Base-by-base conservation (phyloP, 306 rosid species). In the Sicyos edulis region DNA sequence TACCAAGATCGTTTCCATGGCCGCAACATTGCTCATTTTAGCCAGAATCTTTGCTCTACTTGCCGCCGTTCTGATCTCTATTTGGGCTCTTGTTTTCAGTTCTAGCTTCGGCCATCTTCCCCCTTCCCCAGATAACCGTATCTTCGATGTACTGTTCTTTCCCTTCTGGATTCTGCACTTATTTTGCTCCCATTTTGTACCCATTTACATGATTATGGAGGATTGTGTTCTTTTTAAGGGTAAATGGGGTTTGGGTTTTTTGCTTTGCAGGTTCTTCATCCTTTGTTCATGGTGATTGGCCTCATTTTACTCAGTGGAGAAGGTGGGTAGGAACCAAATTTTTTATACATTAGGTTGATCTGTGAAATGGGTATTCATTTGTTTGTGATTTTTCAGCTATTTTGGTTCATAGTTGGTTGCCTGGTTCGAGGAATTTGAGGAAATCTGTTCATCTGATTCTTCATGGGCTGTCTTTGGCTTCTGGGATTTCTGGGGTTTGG, bases 241-340 rank as follows among this genome's bases (percentile, higher is more conserved):
- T 62, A 34, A 10, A 66, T 19, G 17, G 44, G 49, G 1, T 49
- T 49, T 47, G 57, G 57, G 56, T 21, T 49, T 78, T 75, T 42
- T 75, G 8, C 76, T 42, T 32, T 22, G 32, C 86, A 90, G 98
- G 91, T 76, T 81, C 95, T 93, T 62, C 99, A 93, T 80, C 99
- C 99, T 71, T 58, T 93, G 49, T 68, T 88, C 5, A 93, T 91
- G 99, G 96, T 93, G 65, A 86, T 93, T 77, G 99, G 99, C 17
- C 88, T 93, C 73, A 81, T 90, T 66, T 87, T 90, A 58, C 55
- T 91, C 62, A 91, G 89, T 67, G 99, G 99, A 75, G 96, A 93
- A 86, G 99, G 99, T 88, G 81, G 21, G 62, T 56, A 22, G 58
- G 54, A 65, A 22, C 45, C 75, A 70, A 22, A 8, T 40, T 66